Evolutionary conservation across 345 rosid species (phyloP).

Genomic region (Clausena lansium): DNA sequence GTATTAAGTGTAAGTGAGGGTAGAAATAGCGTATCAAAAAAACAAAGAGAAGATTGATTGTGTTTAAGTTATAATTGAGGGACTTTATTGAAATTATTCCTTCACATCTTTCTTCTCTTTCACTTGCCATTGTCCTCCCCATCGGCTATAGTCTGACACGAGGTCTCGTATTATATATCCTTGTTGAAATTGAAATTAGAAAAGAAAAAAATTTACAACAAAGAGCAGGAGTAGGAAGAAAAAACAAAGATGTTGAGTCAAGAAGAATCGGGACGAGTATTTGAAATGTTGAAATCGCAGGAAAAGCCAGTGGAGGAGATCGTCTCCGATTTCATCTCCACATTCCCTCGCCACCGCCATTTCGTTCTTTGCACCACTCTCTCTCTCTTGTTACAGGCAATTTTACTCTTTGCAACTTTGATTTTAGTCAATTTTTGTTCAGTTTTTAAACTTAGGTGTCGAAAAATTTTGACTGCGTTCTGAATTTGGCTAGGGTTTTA

Average conservation of each 20-base stretch:
- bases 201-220: too few species aligned
- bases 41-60: neutral
- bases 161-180: neutral
- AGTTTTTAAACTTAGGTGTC: neutral
- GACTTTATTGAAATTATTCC: neutral
- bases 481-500: neutral
- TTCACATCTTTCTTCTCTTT: too few species aligned
- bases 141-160: neutral
- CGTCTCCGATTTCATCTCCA: constrained; percentile 55
- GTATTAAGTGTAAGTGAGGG: too few species aligned
- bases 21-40: too few species aligned
- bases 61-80: neutral
- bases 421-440: neutral
- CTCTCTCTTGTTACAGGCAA: constrained; percentile 55
- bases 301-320: constrained; percentile 51
- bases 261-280: constrained; percentile 51
- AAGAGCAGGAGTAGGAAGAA: neutral
- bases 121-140: neutral
- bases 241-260: constrained; percentile 32
- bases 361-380: constrained; percentile 61
- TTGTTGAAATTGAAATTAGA: neutral
- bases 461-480: neutral
- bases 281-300: constrained; percentile 50
- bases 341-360: constrained; percentile 38
- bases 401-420: neutral